Base-by-base conservation (phyloP, 2,329 filamentous ascomycete genomes). In the Colletotrichum tabaci region DNA sequence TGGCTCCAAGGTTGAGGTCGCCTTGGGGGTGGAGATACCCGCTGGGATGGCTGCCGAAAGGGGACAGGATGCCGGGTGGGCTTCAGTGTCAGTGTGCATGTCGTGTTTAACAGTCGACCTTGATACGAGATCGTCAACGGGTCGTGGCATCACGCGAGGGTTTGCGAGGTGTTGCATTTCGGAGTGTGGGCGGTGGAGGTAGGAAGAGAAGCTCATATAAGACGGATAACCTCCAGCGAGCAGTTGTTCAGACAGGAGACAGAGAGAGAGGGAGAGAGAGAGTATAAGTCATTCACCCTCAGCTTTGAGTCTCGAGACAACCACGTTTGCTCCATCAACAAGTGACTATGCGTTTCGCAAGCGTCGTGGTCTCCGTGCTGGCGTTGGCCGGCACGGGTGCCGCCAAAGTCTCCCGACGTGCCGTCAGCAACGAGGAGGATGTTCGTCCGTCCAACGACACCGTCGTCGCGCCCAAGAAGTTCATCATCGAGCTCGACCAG, bases 401-500 rank as follows among this genome's bases (percentile, higher is more conserved):
- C 9, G 66, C 71, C 23, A 72, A 53, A 26, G 30, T 66, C 13
- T 61, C 53, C 12, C 63, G 64, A 18, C 72, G 72, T 16, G 63
- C 65, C 38, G 21, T 58, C 26, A 26, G 26, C 26, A 26, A 4
- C 23, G 64, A 58, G 15, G 57, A 66, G 10, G 55, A 65, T 18
- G 57, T 4, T 26, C 57, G 63, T 6, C 61, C 64, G 18, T 66
- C 64, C n/a, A 52, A 63, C 65, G 68, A 65, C 40, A 62, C 68
- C 12, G 55, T 50, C 23, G 61, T 65, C 2, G 61, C 57, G 50
- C 65, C 69, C 18, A 74, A 74, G 38, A 74, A 73, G 65, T 74
- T 73, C 55, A 73, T 74, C 23, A 6, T 74, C 15, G 72, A 74
- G 4, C 21, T 74, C 9, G 66, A 72, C 2, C 60, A 72, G 60